Evolutionary conservation across 1,139 yeast species (phyloP).

Genomic region (Saccharomyces hybrid): DNA sequence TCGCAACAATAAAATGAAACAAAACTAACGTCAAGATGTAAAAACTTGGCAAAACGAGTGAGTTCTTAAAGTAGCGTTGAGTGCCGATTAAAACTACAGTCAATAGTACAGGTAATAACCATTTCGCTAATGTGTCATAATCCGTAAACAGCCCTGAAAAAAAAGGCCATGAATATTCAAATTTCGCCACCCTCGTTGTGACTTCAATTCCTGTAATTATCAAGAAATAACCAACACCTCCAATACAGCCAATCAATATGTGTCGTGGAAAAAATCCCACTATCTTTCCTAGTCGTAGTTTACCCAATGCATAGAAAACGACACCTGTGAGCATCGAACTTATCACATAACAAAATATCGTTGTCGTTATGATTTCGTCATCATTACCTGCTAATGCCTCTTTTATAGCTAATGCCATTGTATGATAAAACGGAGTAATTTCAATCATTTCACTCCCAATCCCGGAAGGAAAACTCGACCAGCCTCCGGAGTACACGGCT

Average conservation of each 20-base stretch:
- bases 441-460: constrained; percentile 98
- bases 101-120: constrained; percentile 63
- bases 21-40: constrained; percentile 62
- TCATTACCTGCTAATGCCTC: constrained; percentile 46
- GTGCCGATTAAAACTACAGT: constrained; percentile 54
- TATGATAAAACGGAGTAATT: constrained; percentile 93
- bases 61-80: constrained; percentile 59
- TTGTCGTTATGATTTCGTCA: constrained; percentile 72
- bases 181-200: constrained; percentile 68
- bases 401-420: constrained; percentile 77
- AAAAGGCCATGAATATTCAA: constrained; percentile 55
- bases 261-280: constrained; percentile 97
- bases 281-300: constrained; percentile 67
- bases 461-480: constrained; percentile 81
- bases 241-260: constrained; percentile 92
- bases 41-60: constrained; percentile 73
- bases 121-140: constrained; percentile 45
- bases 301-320: constrained; percentile 71
- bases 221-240: constrained; percentile 94
- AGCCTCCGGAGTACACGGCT: constrained; percentile 79
- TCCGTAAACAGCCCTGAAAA: constrained; percentile 41
- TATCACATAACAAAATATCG: constrained; percentile 75
- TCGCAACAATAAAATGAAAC: constrained; percentile 60
- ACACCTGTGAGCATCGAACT: constrained; percentile 82
- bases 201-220: constrained; percentile 89